These are phyloP conservation scores for Favolaschia claudopus DNA, from an alignment of 768 basidiomycete species.

Conservation along the genomic window DNA sequence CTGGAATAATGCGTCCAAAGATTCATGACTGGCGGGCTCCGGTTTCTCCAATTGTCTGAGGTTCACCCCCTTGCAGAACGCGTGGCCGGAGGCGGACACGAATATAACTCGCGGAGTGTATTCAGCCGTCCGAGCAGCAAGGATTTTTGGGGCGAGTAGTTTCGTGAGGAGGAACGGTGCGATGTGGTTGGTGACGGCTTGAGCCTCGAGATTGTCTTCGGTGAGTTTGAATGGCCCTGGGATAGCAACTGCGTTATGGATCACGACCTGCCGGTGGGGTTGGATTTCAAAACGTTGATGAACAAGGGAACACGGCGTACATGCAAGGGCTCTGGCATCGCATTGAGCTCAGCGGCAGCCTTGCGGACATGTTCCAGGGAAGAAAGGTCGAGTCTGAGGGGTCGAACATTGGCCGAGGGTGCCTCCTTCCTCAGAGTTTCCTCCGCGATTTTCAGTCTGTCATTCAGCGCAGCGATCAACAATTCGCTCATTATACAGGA, in stretches of 20 bases:
- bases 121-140: background rate
- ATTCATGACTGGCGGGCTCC: background rate
- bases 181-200: background rate
- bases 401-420: too few relatives aligned
- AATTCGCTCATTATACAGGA: too few relatives aligned
- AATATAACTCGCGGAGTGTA: background rate
- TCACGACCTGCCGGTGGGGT: background rate
- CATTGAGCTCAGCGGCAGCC: slow-evolving; percentile 8
- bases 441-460: too few relatives aligned
- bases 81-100: background rate
- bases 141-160: background rate
- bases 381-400: slow-evolving; percentile 6
- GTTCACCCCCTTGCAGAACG: background rate
- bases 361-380: slow-evolving; percentile 9
- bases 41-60: background rate
- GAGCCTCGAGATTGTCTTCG: background rate
- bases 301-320: background rate
- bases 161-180: slow-evolving; percentile 5
- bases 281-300: background rate
- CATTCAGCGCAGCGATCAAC: too few relatives aligned
- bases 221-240: background rate
- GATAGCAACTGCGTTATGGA: slow-evolving; percentile 6
- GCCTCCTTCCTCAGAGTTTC: too few relatives aligned
- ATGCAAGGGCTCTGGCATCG: slow-evolving; percentile 6
- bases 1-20: background rate